Evolutionary conservation across 2,329 filamentous ascomycete species (phyloP).

Genomic region (Aspergillus sp.): DNA sequence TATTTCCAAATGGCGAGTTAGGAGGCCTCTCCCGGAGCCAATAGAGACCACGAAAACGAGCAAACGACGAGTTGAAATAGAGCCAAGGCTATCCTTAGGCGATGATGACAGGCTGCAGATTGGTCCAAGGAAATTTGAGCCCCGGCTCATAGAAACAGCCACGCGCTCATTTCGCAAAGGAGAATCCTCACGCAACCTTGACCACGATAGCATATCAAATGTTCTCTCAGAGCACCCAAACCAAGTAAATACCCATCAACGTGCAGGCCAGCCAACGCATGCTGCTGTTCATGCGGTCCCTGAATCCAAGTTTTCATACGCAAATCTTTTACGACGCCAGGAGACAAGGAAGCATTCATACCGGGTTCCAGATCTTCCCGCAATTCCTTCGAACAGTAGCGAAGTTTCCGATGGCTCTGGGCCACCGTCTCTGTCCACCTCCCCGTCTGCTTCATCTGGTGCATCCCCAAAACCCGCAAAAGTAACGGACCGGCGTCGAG

Average conservation of each 20-base stretch:
- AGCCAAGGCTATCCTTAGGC: neutral
- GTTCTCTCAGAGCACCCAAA: neutral
- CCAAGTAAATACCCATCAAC: slow-evolving; percentile 2
- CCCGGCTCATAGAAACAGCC: slow-evolving; percentile 28
- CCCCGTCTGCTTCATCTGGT: slow-evolving; percentile 16
- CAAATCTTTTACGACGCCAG: slow-evolving; percentile 35
- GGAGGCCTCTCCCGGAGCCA: slow-evolving; percentile 37
- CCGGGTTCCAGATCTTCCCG: slow-evolving; percentile 56
- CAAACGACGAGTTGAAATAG: neutral
- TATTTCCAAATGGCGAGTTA: slow-evolving; percentile 2
- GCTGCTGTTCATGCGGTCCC: slow-evolving; percentile 47
- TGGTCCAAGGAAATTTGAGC: slow-evolving; percentile 22
- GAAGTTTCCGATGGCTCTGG: slow-evolving; percentile 40
- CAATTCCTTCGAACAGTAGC: slow-evolving; percentile 58
- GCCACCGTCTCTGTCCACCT: slow-evolving; percentile 42
- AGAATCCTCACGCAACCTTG: slow-evolving; percentile 25
- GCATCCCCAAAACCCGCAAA: slow-evolving; percentile 30
- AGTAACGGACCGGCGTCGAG: slow-evolving; percentile 25
- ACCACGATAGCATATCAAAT: slow-evolving; percentile 29
- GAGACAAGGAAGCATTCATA: slow-evolving; percentile 51
- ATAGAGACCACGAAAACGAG: slow-evolving; percentile 31
- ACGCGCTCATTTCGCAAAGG: slow-evolving; percentile 23
- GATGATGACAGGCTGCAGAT: slow-evolving; percentile 4
- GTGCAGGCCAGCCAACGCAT: slow-evolving; percentile 52
- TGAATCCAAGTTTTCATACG: slow-evolving; percentile 43